These are phyloP conservation scores for Colletotrichum cereale DNA, from an alignment of 2,329 filamentous ascomycete genomes.

Conservation along the genomic window DNA sequence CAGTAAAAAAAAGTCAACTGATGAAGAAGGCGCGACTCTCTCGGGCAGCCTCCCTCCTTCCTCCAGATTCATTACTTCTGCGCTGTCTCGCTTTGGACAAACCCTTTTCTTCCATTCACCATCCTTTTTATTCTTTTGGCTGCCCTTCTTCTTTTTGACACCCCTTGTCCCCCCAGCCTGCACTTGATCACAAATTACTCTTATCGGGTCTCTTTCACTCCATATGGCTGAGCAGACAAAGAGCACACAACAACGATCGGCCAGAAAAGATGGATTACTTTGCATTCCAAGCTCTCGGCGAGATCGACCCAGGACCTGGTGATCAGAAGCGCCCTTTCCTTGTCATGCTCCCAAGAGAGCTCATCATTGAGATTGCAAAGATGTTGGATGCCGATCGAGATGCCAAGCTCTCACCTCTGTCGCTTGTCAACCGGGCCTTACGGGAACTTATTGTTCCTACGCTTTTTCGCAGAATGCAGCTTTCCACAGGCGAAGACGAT, in stretches of 20 bases:
- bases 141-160: neutral
- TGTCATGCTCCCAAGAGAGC: neutral
- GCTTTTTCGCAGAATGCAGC: neutral
- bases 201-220: neutral
- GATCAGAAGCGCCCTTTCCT: fast-evolving
- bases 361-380: neutral
- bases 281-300: neutral
- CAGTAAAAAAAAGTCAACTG: neutral
- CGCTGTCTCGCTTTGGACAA: neutral
- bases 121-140: neutral
- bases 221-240: neutral
- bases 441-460: neutral
- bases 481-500: neutral
- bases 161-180: neutral
- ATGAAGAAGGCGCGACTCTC: neutral
- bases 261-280: neutral
- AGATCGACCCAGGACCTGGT: neutral
- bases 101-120: neutral
- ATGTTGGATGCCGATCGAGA: neutral
- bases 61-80: neutral
- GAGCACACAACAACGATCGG: neutral
- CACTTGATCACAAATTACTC: neutral
- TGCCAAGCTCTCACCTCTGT: neutral
- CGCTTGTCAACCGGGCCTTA: neutral
- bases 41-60: neutral